Conservation (phyloP, 179 eudicot species). For the Beta macrorhiza region DNA sequence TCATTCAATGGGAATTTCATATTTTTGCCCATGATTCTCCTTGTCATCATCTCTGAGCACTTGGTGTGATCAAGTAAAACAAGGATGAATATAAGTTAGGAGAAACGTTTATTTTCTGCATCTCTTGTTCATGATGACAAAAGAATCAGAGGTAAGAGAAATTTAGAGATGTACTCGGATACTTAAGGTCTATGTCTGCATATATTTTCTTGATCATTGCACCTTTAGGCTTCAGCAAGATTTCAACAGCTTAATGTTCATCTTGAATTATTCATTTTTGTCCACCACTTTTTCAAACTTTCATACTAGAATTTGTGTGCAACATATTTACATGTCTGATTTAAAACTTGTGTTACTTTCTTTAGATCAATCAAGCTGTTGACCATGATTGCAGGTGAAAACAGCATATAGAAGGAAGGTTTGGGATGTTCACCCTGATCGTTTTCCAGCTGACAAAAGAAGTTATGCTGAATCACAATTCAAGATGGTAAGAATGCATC, state of each 20-base stretch:
- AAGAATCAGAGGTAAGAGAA: neutral
- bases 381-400: conserved; percentile 42
- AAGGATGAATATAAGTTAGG: neutral
- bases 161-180: neutral
- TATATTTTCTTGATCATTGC: neutral
- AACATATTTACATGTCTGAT: neutral
- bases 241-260: neutral
- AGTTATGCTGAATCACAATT: conserved; percentile 48
- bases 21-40: neutral
- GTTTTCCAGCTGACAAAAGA: conserved; percentile 42
- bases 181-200: no score
- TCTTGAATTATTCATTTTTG: neutral
- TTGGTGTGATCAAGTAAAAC: neutral
- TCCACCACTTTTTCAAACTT: neutral
- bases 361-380: neutral
- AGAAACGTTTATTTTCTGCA: neutral
- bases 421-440: conserved; percentile 68
- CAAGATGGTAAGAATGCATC: conserved; percentile 38
- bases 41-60: neutral
- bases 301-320: neutral
- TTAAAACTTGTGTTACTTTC: neutral
- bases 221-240: neutral
- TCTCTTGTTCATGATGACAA: neutral
- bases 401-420: conserved; percentile 55
- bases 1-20: neutral